Conservation (phyloP, 768 basidiomycete species). For the Solioccasus polychromus region DNA sequence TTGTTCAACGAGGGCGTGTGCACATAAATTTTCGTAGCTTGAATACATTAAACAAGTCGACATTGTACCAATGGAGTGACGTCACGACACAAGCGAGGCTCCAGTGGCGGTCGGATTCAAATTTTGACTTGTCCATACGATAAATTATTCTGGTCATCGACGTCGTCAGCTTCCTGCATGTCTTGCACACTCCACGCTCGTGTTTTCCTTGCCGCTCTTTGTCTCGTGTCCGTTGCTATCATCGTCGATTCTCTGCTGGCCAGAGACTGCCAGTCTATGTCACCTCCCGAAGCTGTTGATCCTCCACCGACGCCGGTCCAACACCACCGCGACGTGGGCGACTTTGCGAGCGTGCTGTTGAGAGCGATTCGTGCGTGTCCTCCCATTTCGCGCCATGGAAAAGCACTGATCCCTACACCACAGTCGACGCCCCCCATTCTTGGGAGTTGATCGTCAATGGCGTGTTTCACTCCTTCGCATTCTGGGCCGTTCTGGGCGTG, state of each 20-base stretch:
- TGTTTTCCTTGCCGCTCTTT: conserved; percentile 18
- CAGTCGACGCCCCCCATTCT: conserved; percentile 18
- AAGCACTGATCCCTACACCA: too few relatives aligned
- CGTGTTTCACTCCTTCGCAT: conserved; percentile 4
- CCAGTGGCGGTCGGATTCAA: too few relatives aligned
- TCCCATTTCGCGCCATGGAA: neutral
- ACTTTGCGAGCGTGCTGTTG: conserved; percentile 2
- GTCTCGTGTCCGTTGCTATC: conserved; percentile 5
- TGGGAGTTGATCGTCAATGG: conserved; percentile 14
- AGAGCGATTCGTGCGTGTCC: conserved; percentile 15
- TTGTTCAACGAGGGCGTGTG: too few relatives aligned
- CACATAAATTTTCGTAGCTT: too few relatives aligned
- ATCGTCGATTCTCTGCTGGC: conserved; percentile 10
- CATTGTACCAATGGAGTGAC: too few relatives aligned
- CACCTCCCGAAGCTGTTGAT: neutral
- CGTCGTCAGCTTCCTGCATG: too few relatives aligned
- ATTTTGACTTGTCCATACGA: too few relatives aligned
- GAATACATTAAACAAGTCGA: too few relatives aligned
- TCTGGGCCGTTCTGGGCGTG: conserved; percentile 8
- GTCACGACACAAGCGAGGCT: too few relatives aligned
- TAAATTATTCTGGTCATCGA: neutral
- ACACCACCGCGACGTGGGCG: neutral
- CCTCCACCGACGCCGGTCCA: neutral
- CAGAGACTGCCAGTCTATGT: neutral
- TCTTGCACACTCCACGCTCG: conserved; percentile 5